Percentiles rank a stretch among this genome's conserved stretches.
Evolutionary conservation across 1,284 basidiomycete species (phyloP).

Genomic region (Polyporus tsugae): DNA sequence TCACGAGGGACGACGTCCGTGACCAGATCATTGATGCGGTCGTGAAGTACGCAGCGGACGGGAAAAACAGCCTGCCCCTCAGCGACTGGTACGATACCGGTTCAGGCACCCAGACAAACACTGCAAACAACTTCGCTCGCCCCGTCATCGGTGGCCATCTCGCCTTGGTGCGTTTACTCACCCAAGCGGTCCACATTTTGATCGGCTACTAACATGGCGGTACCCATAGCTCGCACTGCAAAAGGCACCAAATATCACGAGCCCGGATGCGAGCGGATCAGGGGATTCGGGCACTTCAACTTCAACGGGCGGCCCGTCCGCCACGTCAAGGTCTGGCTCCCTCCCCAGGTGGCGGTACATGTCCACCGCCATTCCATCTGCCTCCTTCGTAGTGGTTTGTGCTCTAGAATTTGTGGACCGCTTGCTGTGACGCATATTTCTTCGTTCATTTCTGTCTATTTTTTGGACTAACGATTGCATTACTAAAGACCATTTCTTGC

Average conservation of each 20-base stretch:
- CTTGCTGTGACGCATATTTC: not conserved
- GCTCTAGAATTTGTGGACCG: not conserved
- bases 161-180: conserved; percentile 50
- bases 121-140: conserved; percentile 56
- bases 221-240: not conserved
- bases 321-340: not conserved
- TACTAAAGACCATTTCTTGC: not conserved
- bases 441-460: not conserved
- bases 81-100: conserved; percentile 71
- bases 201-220: not conserved
- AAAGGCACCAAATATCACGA: not conserved
- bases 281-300: not conserved
- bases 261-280: not conserved
- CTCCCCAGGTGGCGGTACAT: not conserved
- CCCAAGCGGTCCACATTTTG: too few relatives aligned
- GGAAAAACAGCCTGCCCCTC: conserved; percentile 57
- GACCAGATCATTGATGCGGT: conserved; percentile 63
- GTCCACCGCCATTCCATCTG: not conserved
- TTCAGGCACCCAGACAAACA: conserved; percentile 42
- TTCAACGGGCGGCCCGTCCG: not conserved
- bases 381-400: not conserved
- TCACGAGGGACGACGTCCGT: conserved; percentile 54
- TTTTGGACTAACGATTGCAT: not conserved
- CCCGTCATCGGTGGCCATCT: conserved; percentile 71
- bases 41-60: conserved; percentile 59